phyloP scores from a whole-genome alignment of 441 rosid genomes.

The Populus hybrid region DNA sequence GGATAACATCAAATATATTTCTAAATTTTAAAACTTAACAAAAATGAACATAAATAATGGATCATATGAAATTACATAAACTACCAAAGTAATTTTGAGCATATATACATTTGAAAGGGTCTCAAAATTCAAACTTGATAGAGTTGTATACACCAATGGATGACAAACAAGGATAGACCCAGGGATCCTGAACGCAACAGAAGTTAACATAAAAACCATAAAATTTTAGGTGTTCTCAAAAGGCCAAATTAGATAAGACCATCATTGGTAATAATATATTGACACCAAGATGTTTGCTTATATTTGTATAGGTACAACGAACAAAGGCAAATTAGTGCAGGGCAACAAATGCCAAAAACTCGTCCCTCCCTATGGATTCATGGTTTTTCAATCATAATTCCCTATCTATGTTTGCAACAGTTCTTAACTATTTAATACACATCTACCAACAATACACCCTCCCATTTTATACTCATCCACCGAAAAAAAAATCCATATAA shows the following conservation, averaged over 20 bases:
- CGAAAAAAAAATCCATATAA: too few relatives aligned
- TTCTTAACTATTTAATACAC: too few relatives aligned
- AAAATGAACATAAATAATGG: not conserved
- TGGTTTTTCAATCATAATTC: too few relatives aligned
- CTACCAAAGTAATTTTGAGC: not conserved
- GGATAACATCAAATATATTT: not conserved
- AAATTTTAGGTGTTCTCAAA: not conserved
- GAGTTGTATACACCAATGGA: constrained; percentile 84
- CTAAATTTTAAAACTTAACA: not conserved
- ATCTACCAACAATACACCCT: too few relatives aligned
- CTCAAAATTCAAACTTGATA: constrained; percentile 83
- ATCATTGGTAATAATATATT: not conserved
- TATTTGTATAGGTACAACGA: too few relatives aligned
- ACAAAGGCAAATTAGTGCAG: too few relatives aligned
- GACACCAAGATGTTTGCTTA: not conserved
- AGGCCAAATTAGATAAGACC: not conserved
- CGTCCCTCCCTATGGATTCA: too few relatives aligned
- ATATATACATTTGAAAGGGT: constrained; percentile 72
- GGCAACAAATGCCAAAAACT: too few relatives aligned
- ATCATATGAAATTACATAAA: not conserved
- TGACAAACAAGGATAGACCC: constrained; percentile 88
- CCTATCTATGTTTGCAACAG: too few relatives aligned
- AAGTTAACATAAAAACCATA: constrained; percentile 19
- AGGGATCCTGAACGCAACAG: constrained; percentile 66
- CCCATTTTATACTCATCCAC: too few relatives aligned